A percentile compares a stretch with the other conserved stretches of the same genome.
These are phyloP conservation scores for Gilbertella persicaria DNA, from an alignment of 371 early-diverging fungal species.

Conservation along the genomic window DNA sequence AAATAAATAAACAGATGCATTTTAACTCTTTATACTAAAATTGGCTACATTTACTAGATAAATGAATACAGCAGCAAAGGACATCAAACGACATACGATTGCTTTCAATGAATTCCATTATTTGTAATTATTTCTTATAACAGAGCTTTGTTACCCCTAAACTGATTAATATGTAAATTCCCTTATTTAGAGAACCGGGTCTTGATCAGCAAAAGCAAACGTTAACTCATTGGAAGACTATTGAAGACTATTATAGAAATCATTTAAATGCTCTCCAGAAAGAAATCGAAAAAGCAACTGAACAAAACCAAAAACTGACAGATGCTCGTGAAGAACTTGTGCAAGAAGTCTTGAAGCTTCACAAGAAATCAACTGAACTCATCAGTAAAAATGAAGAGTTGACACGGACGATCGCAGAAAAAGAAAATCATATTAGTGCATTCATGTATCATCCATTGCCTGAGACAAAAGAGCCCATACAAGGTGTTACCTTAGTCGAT, in stretches of 20 bases:
- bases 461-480: too few relatives aligned
- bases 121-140: too few relatives aligned
- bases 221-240: constrained; percentile 18
- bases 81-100: too few relatives aligned
- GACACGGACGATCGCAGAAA: constrained; percentile 17
- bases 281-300: constrained; percentile 15
- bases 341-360: constrained; percentile 18
- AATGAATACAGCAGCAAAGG: too few relatives aligned
- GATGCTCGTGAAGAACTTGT: constrained; percentile 18
- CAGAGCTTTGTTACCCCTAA: too few relatives aligned
- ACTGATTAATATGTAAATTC: too few relatives aligned
- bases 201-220: not conserved
- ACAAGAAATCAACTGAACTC: constrained; percentile 19
- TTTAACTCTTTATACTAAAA: too few relatives aligned
- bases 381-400: constrained; percentile 14
- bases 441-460: constrained; percentile 23
- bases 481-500: constrained; percentile 24
- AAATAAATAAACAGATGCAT: too few relatives aligned
- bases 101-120: too few relatives aligned
- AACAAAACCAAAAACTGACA: constrained; percentile 17
- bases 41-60: too few relatives aligned
- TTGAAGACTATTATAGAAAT: constrained; percentile 16
- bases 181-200: not conserved
- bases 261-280: constrained; percentile 11
- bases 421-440: constrained; percentile 21